phyloP scores from a whole-genome alignment of 2,329 filamentous ascomycete genomes.

The Arthrobotrys conoides region DNA sequence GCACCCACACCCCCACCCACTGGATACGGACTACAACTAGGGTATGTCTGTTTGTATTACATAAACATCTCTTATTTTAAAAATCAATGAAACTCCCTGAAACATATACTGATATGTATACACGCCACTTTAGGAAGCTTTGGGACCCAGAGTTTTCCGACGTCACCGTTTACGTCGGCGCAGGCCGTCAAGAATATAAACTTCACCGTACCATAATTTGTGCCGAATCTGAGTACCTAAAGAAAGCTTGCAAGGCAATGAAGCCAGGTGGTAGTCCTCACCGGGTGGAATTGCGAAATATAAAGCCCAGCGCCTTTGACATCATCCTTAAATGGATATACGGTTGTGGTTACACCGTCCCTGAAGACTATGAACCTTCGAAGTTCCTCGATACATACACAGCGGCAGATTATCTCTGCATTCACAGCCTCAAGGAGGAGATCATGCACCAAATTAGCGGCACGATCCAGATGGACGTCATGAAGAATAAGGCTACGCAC shows the following conservation, averaged over 20 bases:
- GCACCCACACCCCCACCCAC: neutral
- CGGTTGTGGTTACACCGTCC: neutral
- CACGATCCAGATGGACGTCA: slow-evolving; percentile 3
- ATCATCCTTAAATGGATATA: slow-evolving; percentile 35
- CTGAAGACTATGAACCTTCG: slow-evolving; percentile 1
- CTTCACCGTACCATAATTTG: slow-evolving; percentile 62
- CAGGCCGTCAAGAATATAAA: slow-evolving; percentile 53
- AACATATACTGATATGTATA: neutral
- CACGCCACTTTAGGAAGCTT: slow-evolving; percentile 9
- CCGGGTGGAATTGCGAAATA: slow-evolving; percentile 6
- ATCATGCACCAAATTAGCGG: slow-evolving; percentile 7
- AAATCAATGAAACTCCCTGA: neutral
- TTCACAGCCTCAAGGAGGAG: slow-evolving; percentile 12
- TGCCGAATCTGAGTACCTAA: slow-evolving; percentile 61
- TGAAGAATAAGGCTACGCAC: neutral
- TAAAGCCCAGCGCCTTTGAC: slow-evolving; percentile 19
- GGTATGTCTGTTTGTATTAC: neutral
- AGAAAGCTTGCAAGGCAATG: slow-evolving; percentile 46
- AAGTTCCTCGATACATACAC: slow-evolving; percentile 19
- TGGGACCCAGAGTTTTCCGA: slow-evolving; percentile 38
- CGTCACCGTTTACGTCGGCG: slow-evolving; percentile 55
- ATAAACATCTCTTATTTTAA: neutral
- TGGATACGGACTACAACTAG: slow-evolving; percentile 2
- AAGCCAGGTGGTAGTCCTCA: neutral
- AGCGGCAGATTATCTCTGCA: slow-evolving; percentile 21